Evolutionary conservation across 1,139 yeast species (phyloP), one percentile per base, ranked within the genome.

Genomic region (Suhomyces kunorum): DNA sequence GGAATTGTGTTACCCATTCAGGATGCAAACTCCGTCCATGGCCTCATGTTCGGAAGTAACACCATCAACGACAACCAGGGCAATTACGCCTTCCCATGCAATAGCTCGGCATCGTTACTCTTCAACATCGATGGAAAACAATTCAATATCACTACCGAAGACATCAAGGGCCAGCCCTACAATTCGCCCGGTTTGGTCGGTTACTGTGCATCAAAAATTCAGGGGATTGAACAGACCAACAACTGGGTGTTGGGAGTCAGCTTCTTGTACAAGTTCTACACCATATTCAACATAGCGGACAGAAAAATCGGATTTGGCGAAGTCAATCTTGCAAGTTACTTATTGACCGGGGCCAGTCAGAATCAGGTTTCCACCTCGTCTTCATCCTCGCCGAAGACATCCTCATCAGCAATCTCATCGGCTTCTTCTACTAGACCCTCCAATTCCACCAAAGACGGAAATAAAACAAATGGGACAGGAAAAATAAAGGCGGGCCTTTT

Each of bases 131-230:
- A 65, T 18, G 72, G 68, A 15, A 53, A 60, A 13, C 64, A 66
- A 26, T 78, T 80, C 70, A 38, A 42, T 30, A 17, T 41, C n/a
- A 48, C 67, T 2, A 63, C 80, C 0, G 46, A 52, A 2, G 70
- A 68, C 41, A 79, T 80, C 52, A 54, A 76, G 33, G 87, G 85
- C 3, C 56, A 64, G 11, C 66, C 66, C 12, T 76, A 79, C 49
- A 43, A 70, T 2, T 49, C 55, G 3, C 54, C 69, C 1, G 57
- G 51, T 0, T 65, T 74, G 40, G 28, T 50, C 13, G 81, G 82
- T 0, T 70, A 74, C 54, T 83, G 88, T 63, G 80, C 81, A n/a
- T 78, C 85, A 8, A 81, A 80, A 53, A 71, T 82, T 39, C 86
- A 80, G 59, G 87, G 86, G 13, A 53, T 74, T 8, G 64, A 62